These are phyloP conservation scores for Aspergillus egyptiacus DNA, from an alignment of 495 filamentous ascomycete genomes.

Conservation along the genomic window DNA sequence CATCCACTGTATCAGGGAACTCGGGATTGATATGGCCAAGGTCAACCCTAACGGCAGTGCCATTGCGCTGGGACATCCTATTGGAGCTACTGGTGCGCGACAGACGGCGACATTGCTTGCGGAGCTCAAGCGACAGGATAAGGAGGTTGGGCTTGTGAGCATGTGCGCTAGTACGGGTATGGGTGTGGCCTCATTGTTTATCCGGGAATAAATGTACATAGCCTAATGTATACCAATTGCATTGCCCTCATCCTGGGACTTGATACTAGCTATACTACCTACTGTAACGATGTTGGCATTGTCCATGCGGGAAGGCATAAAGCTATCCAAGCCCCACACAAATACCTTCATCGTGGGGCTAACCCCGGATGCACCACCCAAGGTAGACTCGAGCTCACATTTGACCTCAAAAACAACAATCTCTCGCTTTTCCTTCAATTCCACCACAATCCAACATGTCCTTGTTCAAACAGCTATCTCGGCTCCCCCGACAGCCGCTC, in stretches of 20 bases:
- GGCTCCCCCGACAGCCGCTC: conserved; percentile 1
- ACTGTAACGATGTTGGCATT: no score
- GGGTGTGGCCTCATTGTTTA: conserved; percentile 70
- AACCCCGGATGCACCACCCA: no score
- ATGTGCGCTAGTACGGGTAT: conserved; percentile 81
- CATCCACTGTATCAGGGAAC: conserved; percentile 68
- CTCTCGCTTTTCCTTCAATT: not conserved
- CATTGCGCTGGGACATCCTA: not conserved
- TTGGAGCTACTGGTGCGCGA: conserved; percentile 54
- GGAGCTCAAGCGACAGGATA: conserved; percentile 60
- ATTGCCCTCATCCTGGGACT: no score
- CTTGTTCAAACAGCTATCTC: conserved; percentile 10
- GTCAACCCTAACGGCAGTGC: conserved; percentile 1
- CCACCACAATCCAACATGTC: not conserved
- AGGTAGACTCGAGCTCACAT: no score
- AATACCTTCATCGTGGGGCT: not conserved
- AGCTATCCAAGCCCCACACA: not conserved
- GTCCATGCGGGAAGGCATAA: not conserved
- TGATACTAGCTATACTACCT: no score
- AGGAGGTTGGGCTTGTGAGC: conserved; percentile 68
- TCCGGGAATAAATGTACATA: conserved; percentile 50
- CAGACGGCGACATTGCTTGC: conserved; percentile 70
- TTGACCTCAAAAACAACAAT: no score
- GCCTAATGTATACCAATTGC: no score
- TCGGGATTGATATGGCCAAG: conserved; percentile 61